Evolutionary conservation across 2,329 filamentous ascomycete species (phyloP).

Genomic region (Pestalotiopsis sp.): DNA sequence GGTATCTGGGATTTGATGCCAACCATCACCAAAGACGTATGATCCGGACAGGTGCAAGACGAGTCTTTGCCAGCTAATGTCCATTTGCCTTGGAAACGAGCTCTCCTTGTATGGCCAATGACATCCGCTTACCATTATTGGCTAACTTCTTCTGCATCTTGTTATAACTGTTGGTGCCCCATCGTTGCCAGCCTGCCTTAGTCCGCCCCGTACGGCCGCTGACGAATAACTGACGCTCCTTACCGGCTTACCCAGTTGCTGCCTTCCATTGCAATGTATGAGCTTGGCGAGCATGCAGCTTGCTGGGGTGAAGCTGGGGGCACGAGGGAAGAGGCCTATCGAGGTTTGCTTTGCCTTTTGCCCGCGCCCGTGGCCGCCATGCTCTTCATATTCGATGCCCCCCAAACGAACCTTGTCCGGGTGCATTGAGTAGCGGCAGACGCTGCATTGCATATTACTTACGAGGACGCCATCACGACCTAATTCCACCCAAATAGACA

Average conservation of each 20-base stretch:
- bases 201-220: background rate
- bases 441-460: background rate
- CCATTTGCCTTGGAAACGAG: background rate
- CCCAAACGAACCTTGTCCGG: background rate
- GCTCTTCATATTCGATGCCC: background rate
- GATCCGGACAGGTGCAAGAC: too few relatives aligned
- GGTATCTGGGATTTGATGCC: too few relatives aligned
- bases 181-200: slow-evolving; percentile 9
- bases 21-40: too few relatives aligned
- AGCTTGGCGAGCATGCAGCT: too few relatives aligned
- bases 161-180: background rate
- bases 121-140: background rate
- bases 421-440: background rate
- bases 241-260: background rate
- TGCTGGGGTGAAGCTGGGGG: too few relatives aligned
- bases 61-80: background rate
- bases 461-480: background rate
- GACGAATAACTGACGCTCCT: background rate
- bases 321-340: slow-evolving; percentile 2
- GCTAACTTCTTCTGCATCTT: background rate
- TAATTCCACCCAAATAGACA: background rate
- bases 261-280: background rate
- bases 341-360: background rate
- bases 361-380: background rate
- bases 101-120: background rate